These are phyloP conservation scores for Grifola frondosa DNA, from an alignment of 1,284 basidiomycete genomes.

Conservation along the genomic window DNA sequence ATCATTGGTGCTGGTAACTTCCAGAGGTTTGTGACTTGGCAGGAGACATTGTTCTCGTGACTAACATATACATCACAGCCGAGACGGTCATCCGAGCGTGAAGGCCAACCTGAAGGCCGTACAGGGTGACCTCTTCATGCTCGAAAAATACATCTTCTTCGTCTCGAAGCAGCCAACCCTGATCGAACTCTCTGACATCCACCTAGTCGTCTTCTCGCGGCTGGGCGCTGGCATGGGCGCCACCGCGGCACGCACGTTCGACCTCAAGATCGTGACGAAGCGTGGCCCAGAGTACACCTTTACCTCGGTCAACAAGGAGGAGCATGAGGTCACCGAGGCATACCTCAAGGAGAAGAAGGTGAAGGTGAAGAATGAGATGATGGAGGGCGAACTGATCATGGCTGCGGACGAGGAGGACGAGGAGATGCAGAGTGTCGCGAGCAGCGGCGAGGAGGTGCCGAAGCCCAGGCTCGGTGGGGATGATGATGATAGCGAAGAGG, in stretches of 20 bases:
- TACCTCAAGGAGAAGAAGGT: conserved; percentile 92
- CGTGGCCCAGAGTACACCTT: conserved; percentile 84
- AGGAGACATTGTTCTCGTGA: background rate
- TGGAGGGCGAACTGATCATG: conserved; percentile 79
- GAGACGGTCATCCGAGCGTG: conserved; percentile 77
- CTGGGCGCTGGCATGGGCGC: conserved; percentile 87
- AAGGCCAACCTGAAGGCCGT: conserved; percentile 98
- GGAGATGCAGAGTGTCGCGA: conserved; percentile 78
- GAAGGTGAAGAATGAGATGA: conserved; percentile 95
- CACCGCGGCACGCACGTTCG: conserved; percentile 90
- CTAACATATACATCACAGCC: conserved; percentile 39
- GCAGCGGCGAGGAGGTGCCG: conserved; percentile 64
- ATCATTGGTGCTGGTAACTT: conserved; percentile 86
- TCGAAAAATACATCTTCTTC: conserved; percentile 98
- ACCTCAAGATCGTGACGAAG: conserved; percentile 88
- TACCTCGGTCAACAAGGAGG: conserved; percentile 94
- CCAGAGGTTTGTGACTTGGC: conserved; percentile 57
- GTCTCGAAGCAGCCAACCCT: conserved; percentile 96
- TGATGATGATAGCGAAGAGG: conserved; percentile 82
- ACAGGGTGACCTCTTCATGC: conserved; percentile 96
- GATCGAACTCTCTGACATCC: conserved; percentile 89
- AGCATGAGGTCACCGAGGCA: conserved; percentile 83
- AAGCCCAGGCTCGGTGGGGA: conserved; percentile 52
- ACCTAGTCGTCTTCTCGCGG: conserved; percentile 91
- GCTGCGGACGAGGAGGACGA: conserved; percentile 82